Evolutionary conservation across 352 stramenopile genomes (phyloP), one percentile per base, ranked within the genome.

Genomic region (Phytophthora sojae): DNA sequence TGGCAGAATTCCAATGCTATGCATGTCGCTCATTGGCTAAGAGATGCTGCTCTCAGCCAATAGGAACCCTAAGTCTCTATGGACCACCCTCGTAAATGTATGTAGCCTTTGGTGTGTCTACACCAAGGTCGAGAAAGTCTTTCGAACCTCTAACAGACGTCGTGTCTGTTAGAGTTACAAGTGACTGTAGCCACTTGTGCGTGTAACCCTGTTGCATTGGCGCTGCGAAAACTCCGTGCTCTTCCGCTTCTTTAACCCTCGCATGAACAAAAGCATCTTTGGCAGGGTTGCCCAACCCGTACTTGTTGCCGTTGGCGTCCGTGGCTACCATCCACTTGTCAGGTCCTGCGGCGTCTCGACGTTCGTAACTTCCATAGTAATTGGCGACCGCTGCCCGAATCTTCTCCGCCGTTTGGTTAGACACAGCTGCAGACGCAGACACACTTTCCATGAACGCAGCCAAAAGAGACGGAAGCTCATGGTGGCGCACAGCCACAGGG

Each of bases 381-480:
- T 52, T 69, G 4, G 53, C 44, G n/a, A 63, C 62, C 6, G 63
- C 55, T 12, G 63, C 55, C 17, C 47, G 12, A 0, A 70, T 55
- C 54, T 64, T 70, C 47, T 64, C 54, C 1, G 55, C 23, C 1
- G 32, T 64, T 30, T 64, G 63, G 26, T 60, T 47, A 12, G 63
- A 70, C 0, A 64, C 47, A 14, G 30, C 17, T 0, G 6, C 30
- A 1, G 49, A 70, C 2, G 30, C 2, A 11, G 55, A 60, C 12
- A 70, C 56, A 6, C 56, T 70, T 25, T 70, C 35, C 35, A 64
- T 64, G 30, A 60, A 70, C 5, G 63, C 55, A 39, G 61, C 63
- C 7, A 60, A n/a, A 29, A 64, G 52, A 2, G 52, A 67, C 9
- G 61, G 52, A 5, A 67, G 26, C 2, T 67, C 61, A 26, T 37